Conservation (phyloP, 768 basidiomycete species). For the Ramaria sp. region DNA sequence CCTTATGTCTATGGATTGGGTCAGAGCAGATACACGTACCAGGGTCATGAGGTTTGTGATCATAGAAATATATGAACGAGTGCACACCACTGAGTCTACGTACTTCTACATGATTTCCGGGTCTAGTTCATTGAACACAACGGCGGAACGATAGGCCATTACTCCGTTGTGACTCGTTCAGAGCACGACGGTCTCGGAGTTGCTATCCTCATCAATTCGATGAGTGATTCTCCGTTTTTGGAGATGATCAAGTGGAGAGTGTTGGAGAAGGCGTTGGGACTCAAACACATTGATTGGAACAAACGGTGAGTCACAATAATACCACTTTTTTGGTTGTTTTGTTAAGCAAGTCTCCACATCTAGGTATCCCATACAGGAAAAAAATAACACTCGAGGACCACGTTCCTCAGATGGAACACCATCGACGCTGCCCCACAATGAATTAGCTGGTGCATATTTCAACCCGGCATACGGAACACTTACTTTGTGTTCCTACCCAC, state of each 20-base stretch:
- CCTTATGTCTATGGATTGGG: constrained; percentile 31
- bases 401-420: background rate
- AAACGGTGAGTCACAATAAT: constrained; percentile 6
- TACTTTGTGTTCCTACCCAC: background rate
- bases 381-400: background rate
- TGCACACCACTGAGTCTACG: background rate
- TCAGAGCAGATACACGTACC: constrained; percentile 28
- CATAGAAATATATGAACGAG: too few species aligned
- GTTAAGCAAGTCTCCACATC: background rate
- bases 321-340: background rate
- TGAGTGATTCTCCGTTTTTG: constrained; percentile 6
- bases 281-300: constrained; percentile 9
- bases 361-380: background rate
- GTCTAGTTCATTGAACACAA: constrained; percentile 24
- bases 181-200: constrained; percentile 27
- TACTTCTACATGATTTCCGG: background rate
- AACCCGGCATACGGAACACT: constrained; percentile 10
- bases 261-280: background rate
- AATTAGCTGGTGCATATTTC: constrained; percentile 26
- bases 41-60: constrained; percentile 29
- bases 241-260: constrained; percentile 18
- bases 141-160: constrained; percentile 26
- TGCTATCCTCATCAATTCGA: constrained; percentile 22
- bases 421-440: constrained; percentile 13
- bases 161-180: constrained; percentile 21